These are phyloP conservation scores for Primulina huaijiensis DNA, from an alignment of 257 asterid species.

Conservation along the genomic window DNA sequence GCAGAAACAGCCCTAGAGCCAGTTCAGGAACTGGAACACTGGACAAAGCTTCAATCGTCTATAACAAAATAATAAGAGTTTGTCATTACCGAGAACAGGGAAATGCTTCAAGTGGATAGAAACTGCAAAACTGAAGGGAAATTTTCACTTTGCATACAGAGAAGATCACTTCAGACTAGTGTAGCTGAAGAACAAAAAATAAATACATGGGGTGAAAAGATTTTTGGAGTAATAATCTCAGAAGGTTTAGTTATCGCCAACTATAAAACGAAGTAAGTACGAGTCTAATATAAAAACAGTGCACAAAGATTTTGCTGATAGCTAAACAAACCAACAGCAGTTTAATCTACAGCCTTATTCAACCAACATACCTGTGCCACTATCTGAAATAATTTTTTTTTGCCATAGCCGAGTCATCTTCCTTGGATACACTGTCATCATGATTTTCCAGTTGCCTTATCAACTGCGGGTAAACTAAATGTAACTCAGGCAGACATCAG, in stretches of 20 bases:
- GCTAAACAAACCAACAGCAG: background rate
- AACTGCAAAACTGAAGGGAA: background rate
- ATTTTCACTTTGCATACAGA: background rate
- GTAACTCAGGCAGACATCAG: constrained; percentile 21
- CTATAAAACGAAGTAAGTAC: constrained; percentile 7
- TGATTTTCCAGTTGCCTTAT: constrained; percentile 72
- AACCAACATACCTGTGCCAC: constrained; percentile 61
- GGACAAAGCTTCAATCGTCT: constrained; percentile 82
- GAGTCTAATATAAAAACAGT: constrained; percentile 14
- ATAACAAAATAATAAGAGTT: constrained; percentile 31
- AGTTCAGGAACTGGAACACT: constrained; percentile 86
- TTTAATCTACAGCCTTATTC: background rate
- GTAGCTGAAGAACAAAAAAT: constrained; percentile 11
- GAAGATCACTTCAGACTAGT: constrained; percentile 16
- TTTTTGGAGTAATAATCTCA: constrained; percentile 4
- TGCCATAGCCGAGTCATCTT: constrained; percentile 70
- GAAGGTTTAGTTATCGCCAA: constrained; percentile 6
- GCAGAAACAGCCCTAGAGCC: constrained; percentile 75
- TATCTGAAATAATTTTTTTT: constrained; percentile 83
- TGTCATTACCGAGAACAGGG: constrained; percentile 17
- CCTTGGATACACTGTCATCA: constrained; percentile 58
- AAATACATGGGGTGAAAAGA: background rate
- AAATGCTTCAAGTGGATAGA: constrained; percentile 4
- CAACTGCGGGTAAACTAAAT: constrained; percentile 46
- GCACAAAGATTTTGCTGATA: constrained; percentile 14